Evolutionary conservation across 805 yeast species (phyloP), one percentile per base, ranked within the genome.

Genomic region (Candida wancherniae): DNA sequence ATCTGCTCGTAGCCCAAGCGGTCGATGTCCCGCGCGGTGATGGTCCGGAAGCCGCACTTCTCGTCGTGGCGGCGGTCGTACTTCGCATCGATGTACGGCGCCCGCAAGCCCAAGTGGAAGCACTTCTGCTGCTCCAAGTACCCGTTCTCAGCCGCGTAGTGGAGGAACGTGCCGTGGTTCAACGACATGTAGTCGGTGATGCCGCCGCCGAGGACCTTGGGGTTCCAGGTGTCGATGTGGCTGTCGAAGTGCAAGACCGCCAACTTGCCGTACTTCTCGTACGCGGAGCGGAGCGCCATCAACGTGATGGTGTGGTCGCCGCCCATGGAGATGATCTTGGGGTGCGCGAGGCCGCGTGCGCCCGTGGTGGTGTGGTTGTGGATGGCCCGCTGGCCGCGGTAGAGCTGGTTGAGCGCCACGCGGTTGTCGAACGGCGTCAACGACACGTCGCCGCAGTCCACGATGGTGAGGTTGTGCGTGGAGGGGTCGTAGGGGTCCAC

Each of bases 201-300:
- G 5, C 75, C 80, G 4, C 84, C 85, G 8, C 84, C 84, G 20
- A 77, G 58, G 12, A 67, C 70, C 30, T 61, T 52, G 4, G 86
- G 86, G 41, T 71, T 67, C 81, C 84, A 79, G 2, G 85, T 78
- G 54, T 80, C 86, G 25, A 79, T 66, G 51, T 79, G 86, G 15
- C 80, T 67, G 48, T 78, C 85, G 40, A 78, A 78, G 48, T 78
- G 82, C 11, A 75, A 51, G n/a, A 75, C 76, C 4, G 73, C 66
- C 6, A 75, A 33, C 20, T 60, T 57, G 1, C 72, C 74, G 35
- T 51, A 62, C 17, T 61, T 56, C 42, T 75, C 80, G 39, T 58
- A 69, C 2, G 73, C 74, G 9, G 77, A 63, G 37, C 63, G 64
- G 19, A 76, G 51, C 3, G 70, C 62, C 69, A 73, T 67, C 18